These are phyloP conservation scores for Moesziomyces globuligerus DNA, from an alignment of 1,284 basidiomycete genomes.

Conservation along the genomic window DNA sequence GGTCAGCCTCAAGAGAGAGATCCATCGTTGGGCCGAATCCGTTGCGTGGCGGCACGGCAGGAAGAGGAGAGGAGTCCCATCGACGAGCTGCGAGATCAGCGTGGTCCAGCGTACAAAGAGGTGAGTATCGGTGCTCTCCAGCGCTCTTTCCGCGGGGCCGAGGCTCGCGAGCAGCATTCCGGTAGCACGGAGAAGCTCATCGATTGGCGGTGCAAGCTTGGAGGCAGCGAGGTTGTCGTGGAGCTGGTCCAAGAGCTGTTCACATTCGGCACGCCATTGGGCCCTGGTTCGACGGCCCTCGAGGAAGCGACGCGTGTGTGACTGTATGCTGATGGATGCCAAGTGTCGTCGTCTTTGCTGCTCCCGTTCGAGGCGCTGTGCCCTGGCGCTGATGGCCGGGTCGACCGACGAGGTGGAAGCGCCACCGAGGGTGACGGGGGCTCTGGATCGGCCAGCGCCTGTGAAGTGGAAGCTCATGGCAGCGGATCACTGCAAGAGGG, in stretches of 20 bases:
- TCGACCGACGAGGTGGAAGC: constrained; percentile 26
- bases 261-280: constrained; percentile 13
- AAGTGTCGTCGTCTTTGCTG: constrained; percentile 28
- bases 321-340: constrained; percentile 28
- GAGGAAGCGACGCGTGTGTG: constrained; percentile 28
- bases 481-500: neutral
- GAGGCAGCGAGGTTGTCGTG: neutral
- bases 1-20: constrained; percentile 17
- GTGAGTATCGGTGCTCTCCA: constrained; percentile 12
- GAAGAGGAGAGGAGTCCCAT: constrained; percentile 23
- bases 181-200: constrained; percentile 18
- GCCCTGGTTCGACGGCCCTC: constrained; percentile 15
- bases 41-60: constrained; percentile 12
- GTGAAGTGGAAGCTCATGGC: constrained; percentile 54
- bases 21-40: constrained; percentile 13
- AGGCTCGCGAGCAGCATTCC: constrained; percentile 25
- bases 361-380: constrained; percentile 36
- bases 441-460: constrained; percentile 31
- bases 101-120: constrained; percentile 24
- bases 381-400: constrained; percentile 38
- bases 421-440: constrained; percentile 44
- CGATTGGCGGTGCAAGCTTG: neutral
- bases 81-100: constrained; percentile 16
- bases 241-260: constrained; percentile 11
- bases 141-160: constrained; percentile 13